A percentile compares a stretch with the other conserved stretches of the same genome.
phyloP scores from a whole-genome alignment of 768 basidiomycete genomes.

The Hygrocybe punicea region DNA sequence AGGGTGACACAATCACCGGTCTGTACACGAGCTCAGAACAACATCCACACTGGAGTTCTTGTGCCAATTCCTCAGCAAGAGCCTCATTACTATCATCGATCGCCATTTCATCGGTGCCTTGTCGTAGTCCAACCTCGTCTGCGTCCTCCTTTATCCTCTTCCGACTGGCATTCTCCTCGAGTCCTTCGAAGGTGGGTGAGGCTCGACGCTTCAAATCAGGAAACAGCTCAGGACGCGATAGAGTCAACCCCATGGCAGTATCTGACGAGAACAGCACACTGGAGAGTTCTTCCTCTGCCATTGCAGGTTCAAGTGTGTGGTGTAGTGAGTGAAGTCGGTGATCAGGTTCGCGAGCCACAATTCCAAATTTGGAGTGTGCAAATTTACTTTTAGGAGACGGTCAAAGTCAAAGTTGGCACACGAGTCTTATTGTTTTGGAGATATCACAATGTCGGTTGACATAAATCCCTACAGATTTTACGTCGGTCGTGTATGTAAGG shows the following conservation, averaged over 20 bases:
- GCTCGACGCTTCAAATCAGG: conserved; percentile 55
- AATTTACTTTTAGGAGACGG: no score
- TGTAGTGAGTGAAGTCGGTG: not conserved
- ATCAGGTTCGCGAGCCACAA: not conserved
- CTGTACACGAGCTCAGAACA: conserved; percentile 79
- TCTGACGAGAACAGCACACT: conserved; percentile 1
- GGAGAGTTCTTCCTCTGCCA: conserved; percentile 14
- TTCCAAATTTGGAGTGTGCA: not conserved
- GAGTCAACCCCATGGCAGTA: conserved; percentile 10
- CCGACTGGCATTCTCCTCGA: conserved; percentile 45
- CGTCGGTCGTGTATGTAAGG: not conserved
- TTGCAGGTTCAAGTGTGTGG: not conserved
- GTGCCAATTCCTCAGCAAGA: conserved; percentile 60
- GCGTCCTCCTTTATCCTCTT: conserved; percentile 59
- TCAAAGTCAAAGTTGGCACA: no score
- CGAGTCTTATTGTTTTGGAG: no score
- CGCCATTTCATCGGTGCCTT: not conserved
- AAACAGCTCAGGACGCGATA: conserved; percentile 8
- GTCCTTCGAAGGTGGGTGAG: conserved; percentile 55
- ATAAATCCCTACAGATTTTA: no score
- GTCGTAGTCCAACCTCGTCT: not conserved
- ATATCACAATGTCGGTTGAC: no score
- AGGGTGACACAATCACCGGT: conserved; percentile 78
- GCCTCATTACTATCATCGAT: conserved; percentile 15
- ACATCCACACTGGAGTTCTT: conserved; percentile 83